Evolutionary conservation across 169 alveolate species (phyloP), one percentile per base, ranked within the genome.

Genomic region (Plasmodium gallinaceum): DNA sequence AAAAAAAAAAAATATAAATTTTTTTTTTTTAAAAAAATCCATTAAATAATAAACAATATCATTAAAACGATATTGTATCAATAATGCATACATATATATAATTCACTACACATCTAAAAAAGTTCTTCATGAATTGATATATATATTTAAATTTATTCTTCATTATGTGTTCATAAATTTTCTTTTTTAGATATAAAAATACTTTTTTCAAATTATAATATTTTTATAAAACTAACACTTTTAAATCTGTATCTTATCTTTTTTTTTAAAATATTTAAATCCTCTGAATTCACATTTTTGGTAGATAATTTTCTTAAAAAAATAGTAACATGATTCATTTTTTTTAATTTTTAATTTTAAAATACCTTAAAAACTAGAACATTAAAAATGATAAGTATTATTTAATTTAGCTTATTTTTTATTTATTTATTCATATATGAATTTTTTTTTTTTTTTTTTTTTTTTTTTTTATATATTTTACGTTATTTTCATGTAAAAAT

Each of bases 221-320:
- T 20, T 32, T 64, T 78, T 76, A 18, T 42, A n/a, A 54, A 66
- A 57, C 89, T 64, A 48, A 78, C 89, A 78, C 89, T 78, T 78
- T 65, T 78, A 78, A 78, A 78, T 78, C 65, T 78, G 22, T 54
- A 78, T 65, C 89, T 39, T 39, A 78, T 24, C 20, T 78, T 78
- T 78, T 65, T 78, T 60, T 52, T 78, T 60, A 78, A 78, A 64
- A 65, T 46, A 37, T 18, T 16, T 7, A 78, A 64, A 64, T 78
- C 78, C 46, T 78, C 78, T 10, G 20, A n/a, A 24, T 0, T 66
- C 62, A 65, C 32, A 57, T 69, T 64, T 70, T 78, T 78, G 57
- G 89, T 46, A 45, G 78, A 57, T 64, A 64, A 78, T 42, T 64
- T 32, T 26, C 89, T 62, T 51, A 62, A 43, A 78, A 78, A 70